Base-by-base conservation (phyloP, 768 basidiomycete genomes). In the Cubamyces sp. region DNA sequence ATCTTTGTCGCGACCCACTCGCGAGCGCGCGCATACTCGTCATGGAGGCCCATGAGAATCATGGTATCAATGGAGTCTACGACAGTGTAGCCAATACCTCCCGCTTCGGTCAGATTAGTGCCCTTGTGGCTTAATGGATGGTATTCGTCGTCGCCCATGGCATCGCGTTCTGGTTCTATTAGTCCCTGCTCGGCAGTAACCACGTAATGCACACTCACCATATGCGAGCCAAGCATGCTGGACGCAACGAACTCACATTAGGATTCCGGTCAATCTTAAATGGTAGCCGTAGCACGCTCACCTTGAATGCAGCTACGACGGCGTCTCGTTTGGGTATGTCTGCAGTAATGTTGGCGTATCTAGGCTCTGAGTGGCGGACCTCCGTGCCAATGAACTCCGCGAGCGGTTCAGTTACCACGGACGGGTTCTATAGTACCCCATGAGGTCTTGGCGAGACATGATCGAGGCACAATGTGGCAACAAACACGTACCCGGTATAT, bases 131-230 rank as follows among this genome's bases (percentile, higher is more conserved):
- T 82, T 23, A 98, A 81, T 0, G 96, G 95, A 69, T 96, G 93
- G 69, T 94, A 97, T 73, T 96, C 92, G 76, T 97, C 94, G 58
- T 82, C 82, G 1, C 95, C 95, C 86, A 93, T 94, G 1, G 95
- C 95, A 72, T 97, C 87, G 48, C 85, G 78, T 76, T 94, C 94
- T 94, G 76, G 19, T 41, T 53, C 56, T 16, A 55, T 68, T 43
- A 69, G 56, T 21, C 11, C 21, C 4, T 14, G 46, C 46, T 72
- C 30, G 30, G 42, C 60, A 57, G 67, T 58, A 54, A 25, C 60
- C 50, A 54, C 50, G 14, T 42, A 8, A 54, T 19, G 37, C 48
- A n/a, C 7, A 74, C 78, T 55, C 63, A 92, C 92, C 92, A 70
- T 96, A 96, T 28, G 92, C 90, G 61, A 69, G 72, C 92, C 93